Evolutionary conservation across 768 basidiomycete species (phyloP).

Genomic region (Mycena galericulata): DNA sequence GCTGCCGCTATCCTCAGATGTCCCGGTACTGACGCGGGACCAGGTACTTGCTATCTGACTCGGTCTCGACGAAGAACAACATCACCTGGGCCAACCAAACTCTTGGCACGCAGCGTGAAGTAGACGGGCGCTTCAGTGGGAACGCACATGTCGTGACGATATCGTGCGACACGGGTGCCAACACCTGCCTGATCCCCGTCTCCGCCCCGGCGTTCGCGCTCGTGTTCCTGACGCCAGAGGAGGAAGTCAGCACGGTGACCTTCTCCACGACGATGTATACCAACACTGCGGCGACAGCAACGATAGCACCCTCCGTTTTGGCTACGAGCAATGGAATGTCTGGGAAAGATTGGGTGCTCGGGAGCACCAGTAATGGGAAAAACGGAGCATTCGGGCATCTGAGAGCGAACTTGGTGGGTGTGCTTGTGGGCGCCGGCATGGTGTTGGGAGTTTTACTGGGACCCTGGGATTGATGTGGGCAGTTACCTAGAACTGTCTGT

Average conservation of each 20-base stretch:
- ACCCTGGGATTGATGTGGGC: no score
- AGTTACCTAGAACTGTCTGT: no score
- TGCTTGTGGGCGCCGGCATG: no score
- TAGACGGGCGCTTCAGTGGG: conserved; percentile 42
- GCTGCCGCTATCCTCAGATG: neutral
- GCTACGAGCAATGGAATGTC: conserved; percentile 33
- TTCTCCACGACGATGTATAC: conserved; percentile 28
- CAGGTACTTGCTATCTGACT: conserved; percentile 56
- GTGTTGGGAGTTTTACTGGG: no score
- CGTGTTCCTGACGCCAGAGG: conserved; percentile 38
- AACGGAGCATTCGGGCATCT: no score
- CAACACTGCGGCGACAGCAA: conserved; percentile 18
- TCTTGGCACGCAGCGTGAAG: conserved; percentile 15
- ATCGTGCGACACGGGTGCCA: conserved; percentile 36
- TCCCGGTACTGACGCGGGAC: neutral
- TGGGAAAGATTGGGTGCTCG: conserved; percentile 23
- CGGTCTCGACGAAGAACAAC: conserved; percentile 70
- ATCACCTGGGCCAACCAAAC: conserved; percentile 82
- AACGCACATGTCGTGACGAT: conserved; percentile 33
- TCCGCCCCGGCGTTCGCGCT: conserved; percentile 45
- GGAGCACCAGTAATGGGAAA: conserved; percentile 22
- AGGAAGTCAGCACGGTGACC: conserved; percentile 20
- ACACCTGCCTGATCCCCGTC: conserved; percentile 40
- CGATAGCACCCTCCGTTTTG: conserved; percentile 17
- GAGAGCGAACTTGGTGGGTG: no score